Evolutionary conservation across 2,329 filamentous ascomycete genomes (phyloP), one percentile per base, ranked within the genome.

Genomic region (Tolypocladium sp.): DNA sequence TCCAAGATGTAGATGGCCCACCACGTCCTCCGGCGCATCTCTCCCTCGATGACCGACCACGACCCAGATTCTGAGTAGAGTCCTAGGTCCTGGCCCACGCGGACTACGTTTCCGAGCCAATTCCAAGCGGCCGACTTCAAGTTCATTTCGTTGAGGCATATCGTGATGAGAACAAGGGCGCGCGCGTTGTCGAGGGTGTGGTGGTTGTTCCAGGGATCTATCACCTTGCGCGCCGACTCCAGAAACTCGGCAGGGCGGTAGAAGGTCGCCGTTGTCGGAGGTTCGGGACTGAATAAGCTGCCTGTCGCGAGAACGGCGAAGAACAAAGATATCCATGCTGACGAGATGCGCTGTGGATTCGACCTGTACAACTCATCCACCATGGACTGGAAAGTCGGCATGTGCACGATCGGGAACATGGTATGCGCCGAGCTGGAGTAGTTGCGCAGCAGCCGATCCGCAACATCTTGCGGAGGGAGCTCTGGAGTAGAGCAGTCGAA

Each of bases 1-100:
- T 99, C 94, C 76, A 92, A 86, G 52, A 91, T 85, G 73, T 97
- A 97, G 59, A 96, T 84, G 17, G 90, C 86, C 92, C 94, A 99
- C 93, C 93, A 99, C 2, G 94, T 84, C 58, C 92, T 82, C 61
- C 90, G 85, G 58, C 92, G 85, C 85, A 93, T 92, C 73, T 97
- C 93, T 13, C 84, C 84, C 67, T 96, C 92, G 17, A 96, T 78
- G 1, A 86, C 80, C 2, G 89, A 82, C 81, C 88, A 91, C 0
- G 86, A 81, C 0, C 87, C 88, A 1, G 84, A 83, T 66, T 96
- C 90, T 8, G 83, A 77, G 67, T 97, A 88, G 12, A 97, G 78
- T 0, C 90, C 90, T 53, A 97, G 79, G 64, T 94, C 90, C 70
- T 97, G 93, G 0, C 89, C 89, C 57, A 89, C 86, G 56, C 90